Percentiles rank a stretch among this genome's conserved stretches.
Conservation (phyloP, 2,329 filamentous ascomycete genomes). For the Nigrograna mackinnonii region DNA sequence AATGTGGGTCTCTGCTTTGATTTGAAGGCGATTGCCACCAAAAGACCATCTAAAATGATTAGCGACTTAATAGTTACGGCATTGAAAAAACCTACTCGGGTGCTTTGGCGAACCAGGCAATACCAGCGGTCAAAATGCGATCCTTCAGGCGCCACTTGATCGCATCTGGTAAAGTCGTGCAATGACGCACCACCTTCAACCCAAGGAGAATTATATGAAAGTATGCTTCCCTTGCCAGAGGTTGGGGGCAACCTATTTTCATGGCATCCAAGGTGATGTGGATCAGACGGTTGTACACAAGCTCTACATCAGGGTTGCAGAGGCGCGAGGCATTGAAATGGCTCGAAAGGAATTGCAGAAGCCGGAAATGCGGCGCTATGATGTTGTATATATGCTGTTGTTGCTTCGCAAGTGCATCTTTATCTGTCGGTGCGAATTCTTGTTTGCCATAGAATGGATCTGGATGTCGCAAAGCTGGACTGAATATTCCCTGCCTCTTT, state of each 20-base stretch:
- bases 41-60: conserved; percentile 75
- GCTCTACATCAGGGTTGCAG: conserved; percentile 79
- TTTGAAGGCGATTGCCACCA: conserved; percentile 87
- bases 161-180: conserved; percentile 64
- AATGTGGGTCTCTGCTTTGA: conserved; percentile 88
- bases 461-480: conserved; percentile 66
- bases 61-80: conserved; percentile 5
- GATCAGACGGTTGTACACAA: conserved; percentile 80
- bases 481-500: conserved; percentile 80
- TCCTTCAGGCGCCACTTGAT: conserved; percentile 86
- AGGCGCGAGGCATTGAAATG: conserved; percentile 94
- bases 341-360: conserved; percentile 88
- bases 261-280: conserved; percentile 77
- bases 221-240: conserved; percentile 87
- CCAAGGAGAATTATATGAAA: conserved; percentile 87
- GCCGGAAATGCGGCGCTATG: conserved; percentile 81
- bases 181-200: conserved; percentile 74
- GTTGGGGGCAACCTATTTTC: conserved; percentile 67
- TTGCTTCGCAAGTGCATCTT: conserved; percentile 70
- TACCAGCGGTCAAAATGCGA: conserved; percentile 79
- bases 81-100: conserved; percentile 58
- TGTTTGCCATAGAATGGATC: conserved; percentile 91
- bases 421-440: conserved; percentile 91
- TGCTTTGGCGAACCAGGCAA: conserved; percentile 84
- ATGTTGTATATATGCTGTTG: conserved; percentile 81